Base-by-base conservation (phyloP, 768 basidiomycete genomes). In the Mycena floridula region DNA sequence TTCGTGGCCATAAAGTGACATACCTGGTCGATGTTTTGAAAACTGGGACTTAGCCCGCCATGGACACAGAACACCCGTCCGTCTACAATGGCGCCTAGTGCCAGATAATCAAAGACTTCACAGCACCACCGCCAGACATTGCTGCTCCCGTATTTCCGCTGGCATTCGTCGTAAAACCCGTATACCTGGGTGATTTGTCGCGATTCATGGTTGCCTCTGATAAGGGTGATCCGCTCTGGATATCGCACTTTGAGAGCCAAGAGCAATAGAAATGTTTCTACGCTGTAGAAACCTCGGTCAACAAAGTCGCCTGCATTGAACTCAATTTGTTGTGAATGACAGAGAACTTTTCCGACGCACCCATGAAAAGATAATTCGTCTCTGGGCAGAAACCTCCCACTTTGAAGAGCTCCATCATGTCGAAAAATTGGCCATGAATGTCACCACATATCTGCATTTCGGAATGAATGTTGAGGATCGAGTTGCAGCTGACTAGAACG, bases 111-210 rank as follows among this genome's bases (percentile, higher is more conserved):
- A 54, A 99, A 99, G 7, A 98, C 93, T 58, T 98, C 94, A 61
- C 93, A 97, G 64, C 94, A 97, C 81, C 92, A 96, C 51, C 95
- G 68, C 94, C 95, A 97, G 44, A 98, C 95, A 62, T 92, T 92
- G 48, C 81, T 82, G 55, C 78, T 82, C 3, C 94, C 94, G 56
- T 96, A 98, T 63, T 98, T 98, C 26, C 94, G 70, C 63, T 92
- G 89, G 62, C 95, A 98, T 60, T 98, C 95, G 64, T 98, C 95
- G 64, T 89, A 91, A 58, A 91, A 91, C 16, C 89, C 89, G 59
- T 92, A 92, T 0, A 92, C 90, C 60, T 98, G 95, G 0, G 95
- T 98, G 54, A 98, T 97, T 60, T 97, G 95, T 3, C 95, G 76
- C 5, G 89, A 92, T 62, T 98, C 95, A 70, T 98, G 95, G 75